Conservation (phyloP, 352 stramenopile genomes). For the Nothophytophthora sp. region DNA sequence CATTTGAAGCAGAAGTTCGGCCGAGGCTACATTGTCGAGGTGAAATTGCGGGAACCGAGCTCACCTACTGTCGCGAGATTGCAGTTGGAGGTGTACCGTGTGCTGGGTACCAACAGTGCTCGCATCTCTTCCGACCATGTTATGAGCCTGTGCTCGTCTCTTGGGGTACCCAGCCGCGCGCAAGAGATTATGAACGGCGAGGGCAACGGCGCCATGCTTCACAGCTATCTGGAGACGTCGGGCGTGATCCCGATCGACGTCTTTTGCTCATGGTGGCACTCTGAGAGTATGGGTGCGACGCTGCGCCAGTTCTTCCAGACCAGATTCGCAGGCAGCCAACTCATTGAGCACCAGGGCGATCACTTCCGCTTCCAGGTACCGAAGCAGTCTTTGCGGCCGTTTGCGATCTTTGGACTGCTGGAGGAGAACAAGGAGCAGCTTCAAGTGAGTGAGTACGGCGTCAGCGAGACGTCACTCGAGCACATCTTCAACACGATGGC, state of each 20-base stretch:
- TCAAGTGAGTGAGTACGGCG: conserved; percentile 83
- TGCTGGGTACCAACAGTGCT: conserved; percentile 24
- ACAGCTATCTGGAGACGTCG: conserved; percentile 42
- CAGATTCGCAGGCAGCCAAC: conserved; percentile 39
- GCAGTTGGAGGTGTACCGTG: conserved; percentile 26
- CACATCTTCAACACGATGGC: conserved; percentile 95
- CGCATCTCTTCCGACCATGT: conserved; percentile 31
- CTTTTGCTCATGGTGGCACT: conserved; percentile 63
- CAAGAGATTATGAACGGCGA: conserved; percentile 40
- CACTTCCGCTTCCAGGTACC: conserved; percentile 76
- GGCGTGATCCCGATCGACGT: conserved; percentile 49
- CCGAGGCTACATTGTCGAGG: conserved; percentile 92
- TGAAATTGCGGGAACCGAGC: conserved; percentile 48
- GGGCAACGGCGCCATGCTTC: conserved; percentile 42
- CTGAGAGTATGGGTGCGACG: conserved; percentile 38
- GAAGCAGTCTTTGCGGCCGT: conserved; percentile 51
- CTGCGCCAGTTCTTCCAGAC: conserved; percentile 44
- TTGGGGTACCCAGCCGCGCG: conserved; percentile 34
- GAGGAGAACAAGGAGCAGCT: conserved; percentile 67
- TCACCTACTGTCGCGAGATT: conserved; percentile 18
- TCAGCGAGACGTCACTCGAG: conserved; percentile 91
- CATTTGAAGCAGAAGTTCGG: conserved; percentile 98
- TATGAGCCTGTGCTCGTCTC: conserved; percentile 32
- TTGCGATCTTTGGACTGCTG: conserved; percentile 73
- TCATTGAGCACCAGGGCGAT: conserved; percentile 66